Conservation (phyloP, 2,329 filamentous ascomycete genomes). For the Pestalotiopsis sp. region DNA sequence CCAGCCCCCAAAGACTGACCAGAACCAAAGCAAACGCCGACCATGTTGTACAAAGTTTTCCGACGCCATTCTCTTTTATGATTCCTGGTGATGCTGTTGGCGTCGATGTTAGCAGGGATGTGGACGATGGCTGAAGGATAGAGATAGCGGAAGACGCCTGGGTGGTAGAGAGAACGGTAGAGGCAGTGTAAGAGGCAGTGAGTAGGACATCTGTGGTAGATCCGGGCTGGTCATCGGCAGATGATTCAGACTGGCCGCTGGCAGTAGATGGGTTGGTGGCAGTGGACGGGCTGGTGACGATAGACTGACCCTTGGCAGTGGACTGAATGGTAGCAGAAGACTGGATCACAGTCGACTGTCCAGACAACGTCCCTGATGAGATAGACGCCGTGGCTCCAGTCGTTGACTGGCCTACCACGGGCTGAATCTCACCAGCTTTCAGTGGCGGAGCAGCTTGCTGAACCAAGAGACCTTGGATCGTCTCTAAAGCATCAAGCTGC, state of each 20-base stretch:
- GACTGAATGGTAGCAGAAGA: background rate
- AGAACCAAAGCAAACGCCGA: background rate
- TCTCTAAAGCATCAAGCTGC: conserved; percentile 67
- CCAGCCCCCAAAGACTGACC: background rate
- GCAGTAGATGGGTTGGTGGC: background rate
- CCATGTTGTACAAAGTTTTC: background rate
- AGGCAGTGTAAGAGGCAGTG: background rate
- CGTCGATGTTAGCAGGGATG: background rate
- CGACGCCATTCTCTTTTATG: background rate
- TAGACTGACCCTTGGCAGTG: background rate
- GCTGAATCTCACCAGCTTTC: conserved; percentile 48
- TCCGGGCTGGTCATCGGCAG: background rate
- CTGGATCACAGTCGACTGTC: background rate
- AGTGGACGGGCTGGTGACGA: background rate
- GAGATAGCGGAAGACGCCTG: background rate
- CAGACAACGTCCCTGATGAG: background rate
- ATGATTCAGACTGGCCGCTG: background rate
- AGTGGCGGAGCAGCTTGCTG: conserved; percentile 46
- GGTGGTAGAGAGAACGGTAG: background rate
- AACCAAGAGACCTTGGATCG: conserved; percentile 61
- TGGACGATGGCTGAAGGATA: too few species aligned
- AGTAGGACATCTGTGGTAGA: background rate
- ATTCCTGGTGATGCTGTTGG: background rate
- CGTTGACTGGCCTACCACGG: conserved; percentile 30
- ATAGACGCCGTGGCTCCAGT: background rate